Evolutionary conservation across 2,329 filamentous ascomycete species (phyloP), one percentile per base, ranked within the genome.

Genomic region (Periconia macrospinosa): DNA sequence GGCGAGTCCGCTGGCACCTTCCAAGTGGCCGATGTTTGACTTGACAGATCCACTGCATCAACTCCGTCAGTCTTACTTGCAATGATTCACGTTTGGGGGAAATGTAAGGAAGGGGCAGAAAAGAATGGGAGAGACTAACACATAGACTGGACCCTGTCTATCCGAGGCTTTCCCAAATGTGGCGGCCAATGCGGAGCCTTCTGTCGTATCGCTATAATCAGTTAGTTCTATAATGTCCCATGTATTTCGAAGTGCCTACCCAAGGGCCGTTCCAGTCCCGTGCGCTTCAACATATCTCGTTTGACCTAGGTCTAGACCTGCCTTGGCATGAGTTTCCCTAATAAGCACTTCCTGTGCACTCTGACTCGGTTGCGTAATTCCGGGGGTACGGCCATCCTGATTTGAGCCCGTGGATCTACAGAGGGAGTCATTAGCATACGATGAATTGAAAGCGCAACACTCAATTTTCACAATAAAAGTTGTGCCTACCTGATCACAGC

Each of bases 241-340:
- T 11, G 6, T 57, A 58, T 2, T 35, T 44, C 2, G 57, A 53
- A 53, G 17, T 66, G 54, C 6, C 83, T 81, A 2, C 78, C 81
- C 42, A 78, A 76, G 1, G 8, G 23, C 8, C 8, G 83, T 86
- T 6, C 83, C 83, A 0, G 83, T 86, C 11, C 83, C 83, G 52
- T 76, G 74, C 1, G 70, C 69, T 52, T 76, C 73, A 11, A 75
- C 62, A 43, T 68, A 75, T 15, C 47, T 23, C 15, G 53, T 47
- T 3, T 33, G 13, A 9, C 37, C 17, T n/a, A 47, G 18, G 7
- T 18, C 23, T 11, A 47, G 30, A 19, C 19, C 30, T 18, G 27
- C 33, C 9, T 18, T 37, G 18, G 15, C 8, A 37, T 47, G 37
- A 9, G 37, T 10, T 19, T n/a, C 8, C 14, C 45, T 27, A 7